Percentiles rank a stretch among this genome's conserved stretches.
These are phyloP conservation scores for Nakazawaea populi DNA, from an alignment of 805 yeast species.

Conservation along the genomic window DNA sequence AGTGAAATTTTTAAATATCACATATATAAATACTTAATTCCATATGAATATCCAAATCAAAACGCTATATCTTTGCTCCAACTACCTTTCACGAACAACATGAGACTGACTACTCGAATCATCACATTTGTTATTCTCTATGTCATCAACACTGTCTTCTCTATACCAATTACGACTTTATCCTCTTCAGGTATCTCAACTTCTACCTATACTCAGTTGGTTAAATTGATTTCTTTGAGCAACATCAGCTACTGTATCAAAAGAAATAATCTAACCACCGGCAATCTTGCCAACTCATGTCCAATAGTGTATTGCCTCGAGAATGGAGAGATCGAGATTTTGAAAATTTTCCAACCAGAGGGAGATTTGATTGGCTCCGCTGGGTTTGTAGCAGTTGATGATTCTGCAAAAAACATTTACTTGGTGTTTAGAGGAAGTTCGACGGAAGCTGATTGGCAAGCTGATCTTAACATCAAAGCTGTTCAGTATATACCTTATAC, in stretches of 20 bases:
- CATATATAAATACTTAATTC: too few relatives aligned
- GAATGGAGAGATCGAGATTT: slow-evolving; percentile 25
- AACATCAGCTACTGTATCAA: slow-evolving; percentile 2
- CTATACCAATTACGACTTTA: not conserved
- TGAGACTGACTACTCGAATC: too few relatives aligned
- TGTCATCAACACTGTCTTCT: not conserved
- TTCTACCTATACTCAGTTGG: not conserved
- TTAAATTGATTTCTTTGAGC: not conserved
- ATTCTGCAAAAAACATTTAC: slow-evolving; percentile 32
- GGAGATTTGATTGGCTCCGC: slow-evolving; percentile 27
- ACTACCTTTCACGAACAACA: too few relatives aligned
- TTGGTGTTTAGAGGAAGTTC: slow-evolving; percentile 62
- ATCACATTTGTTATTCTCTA: too few relatives aligned
- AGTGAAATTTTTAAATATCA: too few relatives aligned
- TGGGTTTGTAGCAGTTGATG: slow-evolving; percentile 50
- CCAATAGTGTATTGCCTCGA: not conserved
- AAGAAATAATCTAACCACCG: not conserved
- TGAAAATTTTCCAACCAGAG: slow-evolving; percentile 30
- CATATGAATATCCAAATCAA: too few relatives aligned
- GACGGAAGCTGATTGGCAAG: slow-evolving; percentile 53
- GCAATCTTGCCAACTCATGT: not conserved
- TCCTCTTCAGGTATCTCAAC: not conserved
- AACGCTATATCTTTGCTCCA: too few relatives aligned
- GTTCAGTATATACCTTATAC: slow-evolving; percentile 39
- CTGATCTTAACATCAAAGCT: slow-evolving; percentile 47